Evolutionary conservation across 208 protist genomes (phyloP).

Genomic region (Porcisia hertigi): DNA sequence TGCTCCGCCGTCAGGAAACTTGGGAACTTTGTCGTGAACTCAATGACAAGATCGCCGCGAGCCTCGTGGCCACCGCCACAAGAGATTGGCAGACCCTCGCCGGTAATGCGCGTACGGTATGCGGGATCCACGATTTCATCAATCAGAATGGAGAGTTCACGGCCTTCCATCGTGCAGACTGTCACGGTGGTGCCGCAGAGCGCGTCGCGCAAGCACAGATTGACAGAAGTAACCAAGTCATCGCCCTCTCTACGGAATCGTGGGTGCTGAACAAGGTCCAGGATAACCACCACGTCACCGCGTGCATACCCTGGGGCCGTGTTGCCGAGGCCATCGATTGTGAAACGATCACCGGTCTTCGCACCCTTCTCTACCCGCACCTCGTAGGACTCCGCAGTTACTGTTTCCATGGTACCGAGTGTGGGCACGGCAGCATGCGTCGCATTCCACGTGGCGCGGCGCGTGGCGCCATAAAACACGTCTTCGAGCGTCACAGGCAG

Average conservation of each 20-base stretch:
- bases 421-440: conserved; percentile 25
- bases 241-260: conserved; percentile 85
- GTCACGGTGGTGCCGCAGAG: conserved; percentile 86
- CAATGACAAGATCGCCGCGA: conserved; percentile 79
- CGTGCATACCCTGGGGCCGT: conserved; percentile 52
- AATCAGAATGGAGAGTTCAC: conserved; percentile 74
- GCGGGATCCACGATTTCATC: conserved; percentile 88
- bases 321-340: conserved; percentile 65
- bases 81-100: conserved; percentile 58
- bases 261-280: conserved; percentile 69
- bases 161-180: conserved; percentile 79
- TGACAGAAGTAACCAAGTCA: conserved; percentile 67
- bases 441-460: conserved; percentile 62
- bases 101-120: conserved; percentile 72
- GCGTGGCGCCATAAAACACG: conserved; percentile 82
- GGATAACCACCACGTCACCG: conserved; percentile 74
- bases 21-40: conserved; percentile 82
- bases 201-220: conserved; percentile 77
- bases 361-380: conserved; percentile 73
- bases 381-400: conserved; percentile 56
- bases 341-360: conserved; percentile 66
- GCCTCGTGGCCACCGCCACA: conserved; percentile 31
- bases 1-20: conserved; percentile 86
- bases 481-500: conserved; percentile 82
- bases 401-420: conserved; percentile 23